Base-by-base conservation (phyloP, 495 filamentous ascomycete genomes). In the Talaromyces thailandensis region DNA sequence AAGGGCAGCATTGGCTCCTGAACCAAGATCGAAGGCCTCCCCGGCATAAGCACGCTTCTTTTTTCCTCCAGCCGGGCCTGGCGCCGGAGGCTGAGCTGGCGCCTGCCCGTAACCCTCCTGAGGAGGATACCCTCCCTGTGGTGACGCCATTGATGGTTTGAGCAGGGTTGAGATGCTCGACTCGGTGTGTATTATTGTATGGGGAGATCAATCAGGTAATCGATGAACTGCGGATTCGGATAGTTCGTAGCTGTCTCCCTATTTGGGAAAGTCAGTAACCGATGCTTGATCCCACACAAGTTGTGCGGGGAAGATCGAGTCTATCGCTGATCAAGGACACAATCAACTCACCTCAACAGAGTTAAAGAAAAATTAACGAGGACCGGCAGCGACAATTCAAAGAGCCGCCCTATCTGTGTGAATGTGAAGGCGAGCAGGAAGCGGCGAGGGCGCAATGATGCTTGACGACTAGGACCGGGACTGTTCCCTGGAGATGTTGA, bases 41-140 rank as follows among this genome's bases (percentile, higher is more conserved):
- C 90, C 91, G 25, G 95, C 94, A 79, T 98, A 98, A 48, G 88
- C 85, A 73, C 92, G 82, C 81, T 96, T 96, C 82, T 92, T 96
- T 73, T 87, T 82, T 79, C 79, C 85, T 80, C 67, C 84, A 73
- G 63, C 81, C 14, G 70, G 69, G 28, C 64, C 71, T 53, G 69
- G 71, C 58, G 65, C 69, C 31, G 69, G 67, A 56, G 71, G 73
- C 64, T 76, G 72, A 51, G 69, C 65, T 57, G 77, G 77, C 61
- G 69, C 66, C 52, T 84, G 79, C 48, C 72, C 77, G 62, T 81
- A 78, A 64, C 75, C 77, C 72, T 81, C 79, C 68, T 81, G 78
- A 62, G 79, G 73, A 72, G 79, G 80, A 68, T 88, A 89, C 64
- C 81, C 83, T 71, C 88, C 87, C 63, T 85, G 86, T 71, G 86